Base-by-base conservation (phyloP, 768 basidiomycete species). In the Holtermanniella nyarrowii region DNA sequence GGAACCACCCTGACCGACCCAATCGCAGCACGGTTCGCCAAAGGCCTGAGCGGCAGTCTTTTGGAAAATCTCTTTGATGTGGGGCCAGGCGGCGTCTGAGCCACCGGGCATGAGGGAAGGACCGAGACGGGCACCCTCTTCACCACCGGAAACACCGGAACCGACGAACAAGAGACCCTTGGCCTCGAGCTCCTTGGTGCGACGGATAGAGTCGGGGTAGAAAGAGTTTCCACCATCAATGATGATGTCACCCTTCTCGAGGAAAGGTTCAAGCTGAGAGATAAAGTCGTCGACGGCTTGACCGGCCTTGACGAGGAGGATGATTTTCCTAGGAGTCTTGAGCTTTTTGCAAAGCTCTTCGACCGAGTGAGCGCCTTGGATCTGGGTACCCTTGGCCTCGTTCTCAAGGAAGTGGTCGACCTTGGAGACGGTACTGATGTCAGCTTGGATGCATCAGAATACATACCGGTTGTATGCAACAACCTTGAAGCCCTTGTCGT, bases 31-130 rank as follows among this genome's bases (percentile, higher is more conserved):
- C 26, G 95, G 95, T 62, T 88, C 87, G 57, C 89, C 89, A 49
- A 88, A 78, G 56, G 85, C 87, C 72, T 97, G 89, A 53, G 95
- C 95, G 58, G 95, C 82, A 46, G 93, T 85, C 73, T 87, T 87
- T 76, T 99, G 95, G 84, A 99, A 99, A 68, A 99, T 97, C 57
- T 88, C 80, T 79, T 96, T 91, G 76, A 99, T 96, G 60, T 79
- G 78, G 22, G 89, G 88, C 95, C 95, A 99, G 26, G 95, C 95
- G 59, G 82, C 85, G 46, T 81, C 67, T 39, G 86, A 88, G 64
- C 95, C 95, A 77, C 95, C 95, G 55, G 95, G 95, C 95, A 99
- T 99, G 73, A 99, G 82, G 45, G 91, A 96, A 52, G 95, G 95
- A 42, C 95, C 95, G 70, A 93, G 68, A 50, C 95, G 84, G 57